Percentiles rank a stretch among this genome's conserved stretches.
Conservation (phyloP, 345 rosid species). For the Laguncularia racemosa region DNA sequence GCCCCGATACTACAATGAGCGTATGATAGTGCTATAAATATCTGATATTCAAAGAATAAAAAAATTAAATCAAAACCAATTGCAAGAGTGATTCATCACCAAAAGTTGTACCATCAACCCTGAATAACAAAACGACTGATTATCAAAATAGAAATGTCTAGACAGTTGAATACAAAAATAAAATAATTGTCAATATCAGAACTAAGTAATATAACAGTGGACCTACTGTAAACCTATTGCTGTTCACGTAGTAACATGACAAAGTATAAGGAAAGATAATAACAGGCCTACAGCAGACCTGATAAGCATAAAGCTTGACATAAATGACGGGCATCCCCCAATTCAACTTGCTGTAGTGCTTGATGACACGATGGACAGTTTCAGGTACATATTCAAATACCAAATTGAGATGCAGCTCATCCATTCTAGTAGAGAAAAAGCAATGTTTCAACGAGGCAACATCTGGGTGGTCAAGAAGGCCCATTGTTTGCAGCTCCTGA, state of each 20-base stretch:
- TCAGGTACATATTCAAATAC: slow-evolving; percentile 25
- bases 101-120: not conserved
- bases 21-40: slow-evolving; percentile 12
- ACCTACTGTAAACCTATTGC: not conserved
- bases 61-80: not conserved
- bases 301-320: slow-evolving; percentile 22
- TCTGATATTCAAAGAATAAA: slow-evolving; percentile 3
- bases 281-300: slow-evolving; percentile 8
- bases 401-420: slow-evolving; percentile 22
- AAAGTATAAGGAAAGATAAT: not conserved
- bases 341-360: slow-evolving; percentile 21
- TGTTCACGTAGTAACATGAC: not conserved
- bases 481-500: slow-evolving; percentile 21
- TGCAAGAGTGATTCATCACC: not conserved
- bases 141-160: too few relatives aligned
- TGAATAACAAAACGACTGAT: not conserved
- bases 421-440: slow-evolving; percentile 19
- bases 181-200: not conserved
- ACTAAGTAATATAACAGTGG: not conserved
- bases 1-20: slow-evolving; percentile 16
- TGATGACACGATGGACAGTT: slow-evolving; percentile 18
- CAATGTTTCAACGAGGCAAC: slow-evolving; percentile 20
- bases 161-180: too few relatives aligned
- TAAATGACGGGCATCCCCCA: slow-evolving; percentile 19
- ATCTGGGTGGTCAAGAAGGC: slow-evolving; percentile 25